These are phyloP conservation scores for Solanum pimpinellifolium DNA, from an alignment of 257 asterid genomes.

Conservation along the genomic window DNA sequence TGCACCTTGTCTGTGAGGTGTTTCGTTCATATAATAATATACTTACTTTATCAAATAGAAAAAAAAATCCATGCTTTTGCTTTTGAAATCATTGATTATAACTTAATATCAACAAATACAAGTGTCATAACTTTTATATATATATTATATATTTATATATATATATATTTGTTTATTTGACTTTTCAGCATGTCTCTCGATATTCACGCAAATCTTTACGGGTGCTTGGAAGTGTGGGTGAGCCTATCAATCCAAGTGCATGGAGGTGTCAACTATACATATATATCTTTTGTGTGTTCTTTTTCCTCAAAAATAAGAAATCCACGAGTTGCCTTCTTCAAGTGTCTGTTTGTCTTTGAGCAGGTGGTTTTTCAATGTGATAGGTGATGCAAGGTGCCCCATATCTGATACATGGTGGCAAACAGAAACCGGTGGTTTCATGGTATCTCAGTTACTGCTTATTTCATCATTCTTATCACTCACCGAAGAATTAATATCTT, in stretches of 20 bases:
- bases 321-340: background rate
- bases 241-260: constrained; percentile 97
- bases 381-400: constrained; percentile 92
- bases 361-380: constrained; percentile 93
- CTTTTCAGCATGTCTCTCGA: constrained; percentile 71
- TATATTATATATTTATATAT: background rate
- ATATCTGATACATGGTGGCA: constrained; percentile 99
- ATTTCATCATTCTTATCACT: constrained; percentile 9
- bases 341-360: constrained; percentile 2
- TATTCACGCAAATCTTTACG: constrained; percentile 90
- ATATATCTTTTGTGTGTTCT: background rate
- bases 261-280: constrained; percentile 61
- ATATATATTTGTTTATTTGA: constrained; percentile 2
- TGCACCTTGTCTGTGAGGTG: background rate
- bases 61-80: background rate
- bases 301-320: background rate
- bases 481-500: background rate
- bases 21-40: background rate
- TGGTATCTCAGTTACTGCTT: constrained; percentile 39
- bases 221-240: constrained; percentile 98
- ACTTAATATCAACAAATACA: background rate
- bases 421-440: constrained; percentile 95
- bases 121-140: background rate
- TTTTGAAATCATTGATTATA: background rate
- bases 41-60: background rate